Evolutionary conservation across 2,329 filamentous ascomycete genomes (phyloP).

Genomic region (Sporothrix protearum): DNA sequence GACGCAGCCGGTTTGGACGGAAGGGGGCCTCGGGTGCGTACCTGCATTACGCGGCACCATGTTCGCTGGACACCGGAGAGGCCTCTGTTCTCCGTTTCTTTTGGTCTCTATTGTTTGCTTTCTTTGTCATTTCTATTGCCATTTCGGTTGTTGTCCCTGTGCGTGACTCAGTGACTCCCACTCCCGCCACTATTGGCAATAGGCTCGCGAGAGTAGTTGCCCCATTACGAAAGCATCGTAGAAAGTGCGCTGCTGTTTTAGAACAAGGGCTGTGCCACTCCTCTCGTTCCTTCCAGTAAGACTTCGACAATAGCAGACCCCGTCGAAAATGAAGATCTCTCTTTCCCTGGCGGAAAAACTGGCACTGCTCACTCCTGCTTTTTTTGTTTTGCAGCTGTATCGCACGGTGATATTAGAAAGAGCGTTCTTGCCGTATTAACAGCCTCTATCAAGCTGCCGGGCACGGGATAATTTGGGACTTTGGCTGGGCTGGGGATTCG

Average conservation of each 20-base stretch:
- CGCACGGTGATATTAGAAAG: neutral
- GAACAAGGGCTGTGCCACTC: neutral
- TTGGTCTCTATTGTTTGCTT: neutral
- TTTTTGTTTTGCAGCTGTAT: neutral
- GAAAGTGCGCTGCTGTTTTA: neutral
- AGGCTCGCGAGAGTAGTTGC: neutral
- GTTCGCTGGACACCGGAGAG: neutral
- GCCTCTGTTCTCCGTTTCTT: neutral
- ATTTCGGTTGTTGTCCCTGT: neutral
- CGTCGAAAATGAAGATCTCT: neutral
- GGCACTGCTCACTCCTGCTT: neutral
- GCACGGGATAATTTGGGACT: neutral
- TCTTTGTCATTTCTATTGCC: neutral
- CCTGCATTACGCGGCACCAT: conserved; percentile 18
- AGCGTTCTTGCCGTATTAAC: neutral
- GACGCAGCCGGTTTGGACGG: conserved; percentile 13
- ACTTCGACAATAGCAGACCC: neutral
- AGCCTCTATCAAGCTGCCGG: conserved; percentile 1
- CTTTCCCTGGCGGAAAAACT: neutral
- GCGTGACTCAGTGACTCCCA: neutral
- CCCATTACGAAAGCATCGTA: neutral
- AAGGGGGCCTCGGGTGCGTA: neutral
- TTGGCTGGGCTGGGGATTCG: neutral
- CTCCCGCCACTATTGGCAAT: neutral
- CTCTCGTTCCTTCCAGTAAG: neutral